Base-by-base conservation (phyloP, 257 asterid genomes). In the Solanum ossicruentum region DNA sequence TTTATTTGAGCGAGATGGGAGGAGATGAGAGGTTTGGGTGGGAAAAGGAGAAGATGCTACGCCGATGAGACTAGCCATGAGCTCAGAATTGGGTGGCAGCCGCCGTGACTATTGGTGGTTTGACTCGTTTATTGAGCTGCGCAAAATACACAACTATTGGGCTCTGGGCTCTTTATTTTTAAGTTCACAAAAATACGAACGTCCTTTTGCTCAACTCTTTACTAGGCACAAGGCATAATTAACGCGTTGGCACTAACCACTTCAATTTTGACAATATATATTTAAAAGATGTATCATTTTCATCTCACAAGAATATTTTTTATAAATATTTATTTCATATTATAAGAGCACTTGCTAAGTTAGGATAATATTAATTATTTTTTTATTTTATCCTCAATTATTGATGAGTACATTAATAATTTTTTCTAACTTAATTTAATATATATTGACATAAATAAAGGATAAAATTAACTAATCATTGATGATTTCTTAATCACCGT, bases 51-150 rank as follows among this genome's bases (percentile, higher is more conserved):
- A 84, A 23, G 93, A 88, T 79, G 93, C 86, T 41, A 83, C 26
- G 86, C 84, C 85, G 86, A 88, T 78, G 86, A 91, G 89, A 88
- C 85, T 90, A 75, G 93, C 85, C 84, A 81, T 81, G 69, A 83
- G 72, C 84, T 73, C 82, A 56, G 28, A 77, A 77, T 16, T 23
- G 81, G 45, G 57, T 49, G 39, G 8, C 61, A 23, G 61, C 43
- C 45, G 61, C 81, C 60, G 81, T 75, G 75, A 54, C 79, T 54
- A 70, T 6, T 47, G 78, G 63, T 82, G 78, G 80, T 82, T 82
- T 63, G 85, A 83, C 85, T 26, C 60, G 45, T 73, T 73, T 2
- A 9, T 57, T 52, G 26, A 79, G 6, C 18, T 36, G 67, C 49
- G 15, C 67, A 26, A 79, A 79, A 26, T 79, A 43, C 12, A 9